These are phyloP conservation scores for Coemansia sp. DNA, from an alignment of 192 early-diverging fungal genomes.

Conservation along the genomic window DNA sequence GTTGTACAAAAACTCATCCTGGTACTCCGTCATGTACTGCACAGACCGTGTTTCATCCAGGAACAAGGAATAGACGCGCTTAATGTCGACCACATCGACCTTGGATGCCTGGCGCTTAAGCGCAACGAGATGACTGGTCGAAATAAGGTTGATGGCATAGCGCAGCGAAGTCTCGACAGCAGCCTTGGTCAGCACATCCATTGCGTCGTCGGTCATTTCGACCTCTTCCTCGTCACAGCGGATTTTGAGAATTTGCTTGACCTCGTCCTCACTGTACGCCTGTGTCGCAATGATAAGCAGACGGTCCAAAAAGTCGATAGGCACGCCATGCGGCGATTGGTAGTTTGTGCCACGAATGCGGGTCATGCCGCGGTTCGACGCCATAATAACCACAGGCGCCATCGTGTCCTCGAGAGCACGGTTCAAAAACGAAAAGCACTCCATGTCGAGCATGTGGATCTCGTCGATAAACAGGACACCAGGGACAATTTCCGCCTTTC, in stretches of 20 bases:
- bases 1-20: conserved; percentile 92
- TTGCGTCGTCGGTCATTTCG: conserved; percentile 84
- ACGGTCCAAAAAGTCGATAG: conserved; percentile 93
- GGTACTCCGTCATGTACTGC: conserved; percentile 91
- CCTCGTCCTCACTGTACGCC: conserved; percentile 82
- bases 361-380: conserved; percentile 96
- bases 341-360: conserved; percentile 96
- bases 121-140: conserved; percentile 88
- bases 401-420: conserved; percentile 93
- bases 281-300: conserved; percentile 92
- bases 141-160: conserved; percentile 95
- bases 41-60: conserved; percentile 96
- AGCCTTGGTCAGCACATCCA: conserved; percentile 83
- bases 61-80: conserved; percentile 91
- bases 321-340: conserved; percentile 95
- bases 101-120: conserved; percentile 81
- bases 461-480: conserved; percentile 99
- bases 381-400: conserved; percentile 99
- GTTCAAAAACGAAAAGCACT: conserved; percentile 99
- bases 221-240: conserved; percentile 93
- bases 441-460: conserved; percentile 99
- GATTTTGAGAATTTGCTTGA: conserved; percentile 86
- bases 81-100: conserved; percentile 94
- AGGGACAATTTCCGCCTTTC: conserved; percentile 97
- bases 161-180: conserved; percentile 91